A percentile compares a stretch with the other conserved stretches of the same genome.
Evolutionary conservation across 495 filamentous ascomycete genomes (phyloP).

Genomic region (Chaetomium fimeti): DNA sequence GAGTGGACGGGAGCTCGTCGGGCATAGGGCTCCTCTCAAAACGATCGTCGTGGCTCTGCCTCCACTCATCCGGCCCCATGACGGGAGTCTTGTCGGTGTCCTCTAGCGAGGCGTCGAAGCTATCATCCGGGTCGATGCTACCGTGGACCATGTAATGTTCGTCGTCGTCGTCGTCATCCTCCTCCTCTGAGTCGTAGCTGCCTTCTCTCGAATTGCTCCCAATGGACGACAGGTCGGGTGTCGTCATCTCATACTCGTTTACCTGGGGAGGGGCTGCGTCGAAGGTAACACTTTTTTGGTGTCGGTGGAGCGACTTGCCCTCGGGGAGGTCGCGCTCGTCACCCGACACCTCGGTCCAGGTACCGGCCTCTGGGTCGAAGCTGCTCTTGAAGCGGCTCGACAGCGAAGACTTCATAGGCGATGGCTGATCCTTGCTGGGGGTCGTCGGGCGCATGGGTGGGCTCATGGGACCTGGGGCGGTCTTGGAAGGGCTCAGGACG

Average conservation of each 20-base stretch:
- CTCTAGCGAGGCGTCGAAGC: constrained; percentile 89
- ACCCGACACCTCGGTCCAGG: constrained; percentile 64
- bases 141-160: constrained; percentile 69
- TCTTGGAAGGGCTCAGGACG: constrained; percentile 38
- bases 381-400: constrained; percentile 68
- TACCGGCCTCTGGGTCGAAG: constrained; percentile 67
- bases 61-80: constrained; percentile 93
- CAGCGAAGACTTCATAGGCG: constrained; percentile 84
- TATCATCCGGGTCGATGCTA: constrained; percentile 73
- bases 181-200: constrained; percentile 79
- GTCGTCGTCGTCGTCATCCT: constrained; percentile 63
- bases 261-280: constrained; percentile 89
- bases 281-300: constrained; percentile 95
- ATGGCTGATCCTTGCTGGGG: constrained; percentile 70
- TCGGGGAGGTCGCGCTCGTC: constrained; percentile 55
- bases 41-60: constrained; percentile 71
- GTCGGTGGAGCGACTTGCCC: constrained; percentile 64
- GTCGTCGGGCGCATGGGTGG: constrained; percentile 45
- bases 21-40: constrained; percentile 70
- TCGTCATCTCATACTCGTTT: constrained; percentile 97
- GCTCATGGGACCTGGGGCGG: constrained; percentile 31
- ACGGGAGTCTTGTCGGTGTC: constrained; percentile 97
- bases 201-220: constrained; percentile 84
- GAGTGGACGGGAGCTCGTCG: constrained; percentile 38
- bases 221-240: constrained; percentile 86